Percentiles rank a stretch among this genome's conserved stretches.
Evolutionary conservation across 768 basidiomycete species (phyloP).

Genomic region (Boletus patriciae): DNA sequence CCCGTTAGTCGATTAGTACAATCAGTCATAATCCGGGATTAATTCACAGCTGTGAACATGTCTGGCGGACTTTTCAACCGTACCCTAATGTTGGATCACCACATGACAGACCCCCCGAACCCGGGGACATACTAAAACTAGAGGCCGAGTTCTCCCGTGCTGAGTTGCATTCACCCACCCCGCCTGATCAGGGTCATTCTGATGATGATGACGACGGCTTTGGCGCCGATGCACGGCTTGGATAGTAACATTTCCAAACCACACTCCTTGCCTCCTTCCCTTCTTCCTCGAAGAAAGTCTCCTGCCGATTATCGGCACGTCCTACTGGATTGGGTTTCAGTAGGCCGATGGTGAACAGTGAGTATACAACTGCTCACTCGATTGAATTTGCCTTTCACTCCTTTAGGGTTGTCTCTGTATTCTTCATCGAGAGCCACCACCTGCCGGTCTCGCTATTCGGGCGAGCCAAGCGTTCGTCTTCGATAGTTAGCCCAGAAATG

Average conservation of each 20-base stretch:
- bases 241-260: slow-evolving; percentile 1
- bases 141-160: slow-evolving; percentile 4
- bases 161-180: slow-evolving; percentile 3
- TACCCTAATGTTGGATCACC: not conserved
- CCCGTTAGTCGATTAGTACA: too few species aligned
- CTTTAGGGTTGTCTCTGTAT: too few species aligned
- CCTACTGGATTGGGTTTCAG: slow-evolving; percentile 18
- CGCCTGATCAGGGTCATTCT: not conserved
- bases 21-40: too few species aligned
- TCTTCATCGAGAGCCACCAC: too few species aligned
- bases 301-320: slow-evolving; percentile 19
- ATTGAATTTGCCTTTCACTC: not conserved
- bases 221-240: slow-evolving; percentile 18
- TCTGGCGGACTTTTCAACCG: too few species aligned
- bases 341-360: slow-evolving; percentile 24
- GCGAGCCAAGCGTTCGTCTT: too few species aligned
- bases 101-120: not conserved
- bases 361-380: not conserved
- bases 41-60: too few species aligned
- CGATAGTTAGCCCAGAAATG: too few species aligned
- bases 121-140: not conserved
- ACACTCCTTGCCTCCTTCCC: slow-evolving; percentile 2
- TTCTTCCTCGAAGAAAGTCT: slow-evolving; percentile 15
- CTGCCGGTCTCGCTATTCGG: too few species aligned
- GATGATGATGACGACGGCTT: slow-evolving; percentile 26